Base-by-base conservation (phyloP, 768 basidiomycete species). In the Hortiboletus flavorubellus region DNA sequence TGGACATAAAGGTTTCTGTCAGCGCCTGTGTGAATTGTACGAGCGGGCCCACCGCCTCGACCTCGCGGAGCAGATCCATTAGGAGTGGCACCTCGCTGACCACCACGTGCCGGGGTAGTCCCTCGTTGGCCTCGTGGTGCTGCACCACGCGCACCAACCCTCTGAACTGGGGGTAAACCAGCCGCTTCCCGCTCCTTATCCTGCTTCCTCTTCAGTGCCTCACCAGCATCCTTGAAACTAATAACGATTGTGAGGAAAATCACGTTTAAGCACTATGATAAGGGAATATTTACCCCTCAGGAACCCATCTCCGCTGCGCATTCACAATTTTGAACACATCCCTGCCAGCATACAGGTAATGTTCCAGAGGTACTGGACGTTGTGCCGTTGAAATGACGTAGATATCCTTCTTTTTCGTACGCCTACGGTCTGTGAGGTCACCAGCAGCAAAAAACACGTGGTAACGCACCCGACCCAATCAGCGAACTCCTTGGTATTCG, bases 371-470 rank as follows among this genome's bases (percentile, higher is more conserved):
- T 7, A 99, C 97, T 0, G 97, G 97, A 51, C 97, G 81, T 71
- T 98, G 94, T 3, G 88, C 85, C 0, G 97, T 99, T 9, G 92
- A 96, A 59, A 99, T 98, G 45, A 99, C 97, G 69, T 98, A 98
- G 51, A 99, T 98, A 60, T 98, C 94, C 71, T 98, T 98, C 79
- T 94, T 96, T 76, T 99, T 98, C 2, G 97, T 99, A 15, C 97
- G 91, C 7, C 96, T 98, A 62, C 9, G 7, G 26, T 40, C 35
- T 33, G 46, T 64, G 43, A 64, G 51, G 39, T 30, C 33, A 12
- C 30, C 33, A 58, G 29, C 35, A 44, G 46, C 18, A 51, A 41
- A 50, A 41, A 57, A 42, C 23, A 21, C 35, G 49, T 61, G 55
- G 55, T 23, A 46, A 68, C 87, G 67, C 68, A 98, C 96, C 97